Evolutionary conservation across 306 rosid genomes (phyloP), one percentile per base, ranked within the genome.

Genomic region (Sphenostylis stenocarpa): DNA sequence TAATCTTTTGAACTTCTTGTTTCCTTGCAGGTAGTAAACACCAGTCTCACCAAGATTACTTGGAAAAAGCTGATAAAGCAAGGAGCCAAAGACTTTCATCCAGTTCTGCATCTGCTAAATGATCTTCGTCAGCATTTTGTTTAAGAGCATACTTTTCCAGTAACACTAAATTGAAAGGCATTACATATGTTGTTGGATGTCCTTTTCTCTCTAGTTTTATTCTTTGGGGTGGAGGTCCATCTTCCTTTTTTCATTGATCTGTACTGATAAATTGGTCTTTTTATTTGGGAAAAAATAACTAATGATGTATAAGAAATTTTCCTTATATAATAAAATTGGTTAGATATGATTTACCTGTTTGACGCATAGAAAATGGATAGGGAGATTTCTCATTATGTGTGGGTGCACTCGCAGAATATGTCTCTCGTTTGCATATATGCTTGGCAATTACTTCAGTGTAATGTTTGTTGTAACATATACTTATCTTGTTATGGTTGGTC

Each of bases 31-130:
- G 97, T 36, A 7, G 94, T 33, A 92, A 88, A 73, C 99, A 91
- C 68, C 92, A 67, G 68, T 92, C 99, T 77, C 99, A 95, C 81
- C 99, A 95, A 85, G 99, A 95, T 83, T 95, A 95, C 86, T 56
- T 92, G 84, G 99, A 92, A 80, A 90, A 19, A 47, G 97, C 97
- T 28, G 99, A 95, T 78, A 95, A 95, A 88, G 97, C 97, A 51
- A 90, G 98, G 75, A 90, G 94, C 84, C 87, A 91, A 81, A 86
- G 99, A 85, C 96, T 95, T 56, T 92, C 96, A 39, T 92, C 96
- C 16, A 72, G 86, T 81, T 76, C 94, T 67, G 84, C 92, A 47
- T 74, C 96, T 51, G 84, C 91, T 69, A 85, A 92, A 72, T 95
- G 87, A 94, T 73, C 73, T 68, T 73, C 10, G 23, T 47, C 64